A percentile compares a stretch with the other conserved stretches of the same genome.
These are phyloP conservation scores for Eutrema heterophyllum DNA, from an alignment of 345 rosid species.

Conservation along the genomic window DNA sequence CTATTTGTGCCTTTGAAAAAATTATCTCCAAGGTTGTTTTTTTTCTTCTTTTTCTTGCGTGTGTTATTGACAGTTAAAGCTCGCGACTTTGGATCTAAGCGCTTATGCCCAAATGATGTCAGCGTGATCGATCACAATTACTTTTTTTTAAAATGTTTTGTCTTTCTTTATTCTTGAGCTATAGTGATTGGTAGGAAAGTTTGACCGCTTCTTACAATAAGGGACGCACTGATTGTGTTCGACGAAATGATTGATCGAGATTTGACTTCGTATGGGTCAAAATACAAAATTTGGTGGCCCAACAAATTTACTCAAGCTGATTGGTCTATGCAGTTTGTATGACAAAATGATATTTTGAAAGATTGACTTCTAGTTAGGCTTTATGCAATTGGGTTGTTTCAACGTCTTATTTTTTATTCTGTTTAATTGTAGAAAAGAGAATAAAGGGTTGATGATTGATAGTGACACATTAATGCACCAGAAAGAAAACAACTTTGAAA, in stretches of 20 bases:
- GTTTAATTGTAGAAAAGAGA: not conserved
- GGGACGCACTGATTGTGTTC: constrained; percentile 9
- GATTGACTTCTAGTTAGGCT: constrained; percentile 8
- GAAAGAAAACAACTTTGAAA: not conserved
- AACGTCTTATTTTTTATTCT: not conserved
- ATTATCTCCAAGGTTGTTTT: not conserved
- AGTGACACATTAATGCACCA: not conserved
- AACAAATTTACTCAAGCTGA: not conserved
- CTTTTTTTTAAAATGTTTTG: not conserved
- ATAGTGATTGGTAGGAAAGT: not conserved
- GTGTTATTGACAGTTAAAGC: no score
- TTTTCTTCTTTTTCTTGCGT: not conserved
- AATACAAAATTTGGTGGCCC: no score
- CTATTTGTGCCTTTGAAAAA: not conserved
- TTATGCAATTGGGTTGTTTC: constrained; percentile 7
- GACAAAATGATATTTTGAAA: not conserved
- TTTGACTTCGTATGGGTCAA: not conserved
- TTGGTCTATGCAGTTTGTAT: not conserved
- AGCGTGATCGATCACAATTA: not conserved
- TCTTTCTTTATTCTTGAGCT: not conserved
- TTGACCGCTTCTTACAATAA: not conserved
- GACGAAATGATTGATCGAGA: constrained; percentile 22
- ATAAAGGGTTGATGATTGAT: not conserved
- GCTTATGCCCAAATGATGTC: constrained; percentile 13
- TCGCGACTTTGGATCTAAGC: not conserved